Conservation (phyloP, 352 stramenopile genomes). For the Peronospora belbahrii region DNA sequence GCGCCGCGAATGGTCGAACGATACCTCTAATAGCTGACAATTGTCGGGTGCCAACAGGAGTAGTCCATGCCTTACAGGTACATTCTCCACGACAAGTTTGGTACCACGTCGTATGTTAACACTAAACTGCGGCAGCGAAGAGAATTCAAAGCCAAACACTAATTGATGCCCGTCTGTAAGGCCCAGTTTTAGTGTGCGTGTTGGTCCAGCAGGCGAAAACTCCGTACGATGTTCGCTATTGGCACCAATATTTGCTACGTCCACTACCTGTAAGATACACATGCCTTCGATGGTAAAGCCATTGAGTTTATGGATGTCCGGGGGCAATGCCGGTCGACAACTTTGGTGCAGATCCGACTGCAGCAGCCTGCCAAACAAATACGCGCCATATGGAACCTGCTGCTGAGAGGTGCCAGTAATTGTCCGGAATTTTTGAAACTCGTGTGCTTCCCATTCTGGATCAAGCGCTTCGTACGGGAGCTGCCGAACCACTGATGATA, state of each 20-base stretch:
- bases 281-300: slow-evolving; percentile 49
- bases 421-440: slow-evolving; percentile 33
- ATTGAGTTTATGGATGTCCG: slow-evolving; percentile 38
- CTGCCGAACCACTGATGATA: slow-evolving; percentile 8
- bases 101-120: slow-evolving; percentile 45
- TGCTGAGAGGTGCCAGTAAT: slow-evolving; percentile 9
- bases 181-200: slow-evolving; percentile 74
- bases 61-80: slow-evolving; percentile 60
- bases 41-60: slow-evolving; percentile 59
- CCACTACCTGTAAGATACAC: slow-evolving; percentile 76
- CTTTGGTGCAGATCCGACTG: slow-evolving; percentile 61
- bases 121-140: slow-evolving; percentile 43
- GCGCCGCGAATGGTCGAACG: slow-evolving; percentile 20
- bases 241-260: slow-evolving; percentile 74
- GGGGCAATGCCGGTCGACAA: slow-evolving; percentile 51
- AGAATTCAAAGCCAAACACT: slow-evolving; percentile 69
- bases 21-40: slow-evolving; percentile 49
- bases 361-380: slow-evolving; percentile 54
- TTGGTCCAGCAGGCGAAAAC: slow-evolving; percentile 39
- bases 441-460: slow-evolving; percentile 42
- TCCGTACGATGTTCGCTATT: slow-evolving; percentile 67
- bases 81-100: slow-evolving; percentile 66
- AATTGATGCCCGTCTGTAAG: slow-evolving; percentile 75
- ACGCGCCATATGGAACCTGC: slow-evolving; percentile 30
- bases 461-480: slow-evolving; percentile 58